A percentile compares a stretch with the other conserved stretches of the same genome.
Conservation (phyloP, 1,284 basidiomycete genomes). For the Ceratobasidium sp. region DNA sequence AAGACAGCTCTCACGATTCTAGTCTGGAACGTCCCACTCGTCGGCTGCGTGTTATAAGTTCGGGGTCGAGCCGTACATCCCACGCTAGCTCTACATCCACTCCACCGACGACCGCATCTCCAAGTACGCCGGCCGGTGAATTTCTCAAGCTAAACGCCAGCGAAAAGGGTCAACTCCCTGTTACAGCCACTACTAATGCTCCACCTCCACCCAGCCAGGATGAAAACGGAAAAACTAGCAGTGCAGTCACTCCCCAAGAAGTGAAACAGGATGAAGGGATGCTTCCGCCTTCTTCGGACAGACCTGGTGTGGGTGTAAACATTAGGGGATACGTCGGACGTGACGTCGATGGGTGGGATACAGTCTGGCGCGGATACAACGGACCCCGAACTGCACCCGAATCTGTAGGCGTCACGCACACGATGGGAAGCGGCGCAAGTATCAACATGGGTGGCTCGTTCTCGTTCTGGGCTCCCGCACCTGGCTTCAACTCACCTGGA, state of each 20-base stretch:
- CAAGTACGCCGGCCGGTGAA: constrained; percentile 23
- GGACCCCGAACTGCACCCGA: neutral
- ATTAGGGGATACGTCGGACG: constrained; percentile 34
- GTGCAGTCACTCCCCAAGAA: constrained; percentile 5
- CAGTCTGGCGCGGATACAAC: constrained; percentile 7
- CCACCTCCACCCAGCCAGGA: neutral
- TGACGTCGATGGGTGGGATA: constrained; percentile 27
- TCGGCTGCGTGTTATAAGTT: constrained; percentile 18
- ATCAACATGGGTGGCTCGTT: neutral
- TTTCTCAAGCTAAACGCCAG: neutral
- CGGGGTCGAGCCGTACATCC: constrained; percentile 1
- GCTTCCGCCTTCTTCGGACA: constrained; percentile 29
- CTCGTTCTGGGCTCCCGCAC: constrained; percentile 27
- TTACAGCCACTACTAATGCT: neutral
- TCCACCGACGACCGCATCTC: constrained; percentile 20
- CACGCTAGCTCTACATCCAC: neutral
- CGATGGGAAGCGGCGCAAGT: neutral
- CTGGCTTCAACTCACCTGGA: neutral
- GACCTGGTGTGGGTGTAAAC: constrained; percentile 24
- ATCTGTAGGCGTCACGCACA: constrained; percentile 19
- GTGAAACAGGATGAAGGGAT: constrained; percentile 28
- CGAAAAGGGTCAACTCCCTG: constrained; percentile 2
- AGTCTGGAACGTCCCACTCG: constrained; percentile 19
- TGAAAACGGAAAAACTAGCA: neutral
- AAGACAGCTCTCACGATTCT: neutral